Evolutionary conservation across 2,329 filamentous ascomycete genomes (phyloP).

Genomic region (Zymoseptoria brevis): DNA sequence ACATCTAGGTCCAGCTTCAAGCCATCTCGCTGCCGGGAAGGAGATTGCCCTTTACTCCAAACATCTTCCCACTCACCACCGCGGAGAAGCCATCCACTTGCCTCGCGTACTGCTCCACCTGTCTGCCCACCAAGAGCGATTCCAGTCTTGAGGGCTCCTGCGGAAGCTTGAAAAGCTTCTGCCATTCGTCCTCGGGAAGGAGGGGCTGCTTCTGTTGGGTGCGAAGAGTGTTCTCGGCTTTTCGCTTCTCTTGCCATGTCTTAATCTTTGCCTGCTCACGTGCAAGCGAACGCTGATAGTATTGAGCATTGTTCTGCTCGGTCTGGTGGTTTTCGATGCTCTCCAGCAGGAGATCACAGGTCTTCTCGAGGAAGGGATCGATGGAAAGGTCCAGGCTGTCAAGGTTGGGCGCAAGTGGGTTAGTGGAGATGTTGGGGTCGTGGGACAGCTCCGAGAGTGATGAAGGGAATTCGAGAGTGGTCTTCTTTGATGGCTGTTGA

Average conservation of each 20-base stretch:
- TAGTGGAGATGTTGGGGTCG: slow-evolving; percentile 49
- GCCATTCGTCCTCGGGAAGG: slow-evolving; percentile 96
- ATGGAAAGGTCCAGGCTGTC: slow-evolving; percentile 87
- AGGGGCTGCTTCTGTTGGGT: slow-evolving; percentile 77
- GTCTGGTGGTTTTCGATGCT: slow-evolving; percentile 97
- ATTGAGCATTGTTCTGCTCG: slow-evolving; percentile 98
- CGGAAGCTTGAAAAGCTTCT: slow-evolving; percentile 94
- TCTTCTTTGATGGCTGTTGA: slow-evolving; percentile 49
- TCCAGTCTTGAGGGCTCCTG: slow-evolving; percentile 89
- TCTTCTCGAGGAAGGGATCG: slow-evolving; percentile 97
- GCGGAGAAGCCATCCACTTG: slow-evolving; percentile 96
- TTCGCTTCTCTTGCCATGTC: slow-evolving; percentile 93
- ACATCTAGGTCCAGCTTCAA: slow-evolving; percentile 9
- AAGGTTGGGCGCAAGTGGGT: slow-evolving; percentile 75
- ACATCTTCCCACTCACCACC: slow-evolving; percentile 92
- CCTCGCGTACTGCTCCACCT: slow-evolving; percentile 95
- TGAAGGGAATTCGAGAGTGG: slow-evolving; percentile 63
- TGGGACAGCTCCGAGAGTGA: slow-evolving; percentile 71
- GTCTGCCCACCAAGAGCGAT: slow-evolving; percentile 86
- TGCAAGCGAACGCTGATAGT: slow-evolving; percentile 86
- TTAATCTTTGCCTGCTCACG: slow-evolving; percentile 96
- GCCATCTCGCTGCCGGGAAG: slow-evolving; percentile 45
- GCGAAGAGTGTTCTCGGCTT: slow-evolving; percentile 85
- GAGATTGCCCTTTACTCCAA: slow-evolving; percentile 72
- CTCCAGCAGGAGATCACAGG: slow-evolving; percentile 89